These are phyloP conservation scores for Umbilicus rupestris DNA, from an alignment of 164 flowering plant species.

Conservation along the genomic window DNA sequence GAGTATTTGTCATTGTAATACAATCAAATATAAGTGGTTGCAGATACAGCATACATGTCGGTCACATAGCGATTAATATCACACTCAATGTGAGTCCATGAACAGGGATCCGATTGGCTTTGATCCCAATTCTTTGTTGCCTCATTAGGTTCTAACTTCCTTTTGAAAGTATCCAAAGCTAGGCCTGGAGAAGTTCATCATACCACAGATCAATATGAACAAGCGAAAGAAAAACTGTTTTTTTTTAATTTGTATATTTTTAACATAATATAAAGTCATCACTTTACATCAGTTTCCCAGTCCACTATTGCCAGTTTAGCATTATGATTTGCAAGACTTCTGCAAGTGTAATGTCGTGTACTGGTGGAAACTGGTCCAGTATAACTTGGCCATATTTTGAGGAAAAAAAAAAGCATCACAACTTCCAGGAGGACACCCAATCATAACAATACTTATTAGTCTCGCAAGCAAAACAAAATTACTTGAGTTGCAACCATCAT, in stretches of 20 bases:
- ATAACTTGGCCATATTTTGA: no score
- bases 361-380: no score
- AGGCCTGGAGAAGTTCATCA: neutral
- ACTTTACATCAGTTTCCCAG: no score
- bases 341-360: no score
- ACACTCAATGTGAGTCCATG: conserved; percentile 80
- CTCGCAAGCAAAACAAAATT: no score
- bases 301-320: no score
- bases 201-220: neutral
- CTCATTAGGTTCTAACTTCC: neutral
- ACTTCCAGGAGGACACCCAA: no score
- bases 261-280: neutral
- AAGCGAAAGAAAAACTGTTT: neutral
- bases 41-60: conserved; percentile 33
- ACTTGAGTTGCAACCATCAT: no score
- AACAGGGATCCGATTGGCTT: conserved; percentile 67
- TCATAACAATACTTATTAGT: no score
- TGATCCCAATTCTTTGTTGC: conserved; percentile 66
- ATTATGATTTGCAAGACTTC: no score
- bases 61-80: conserved; percentile 51
- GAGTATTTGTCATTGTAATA: neutral
- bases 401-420: no score
- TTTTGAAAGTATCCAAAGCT: neutral
- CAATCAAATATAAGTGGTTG: neutral
- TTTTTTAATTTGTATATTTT: neutral